Base-by-base conservation (phyloP, 148 eudicot genomes). In the Diospyros kaki region DNA sequence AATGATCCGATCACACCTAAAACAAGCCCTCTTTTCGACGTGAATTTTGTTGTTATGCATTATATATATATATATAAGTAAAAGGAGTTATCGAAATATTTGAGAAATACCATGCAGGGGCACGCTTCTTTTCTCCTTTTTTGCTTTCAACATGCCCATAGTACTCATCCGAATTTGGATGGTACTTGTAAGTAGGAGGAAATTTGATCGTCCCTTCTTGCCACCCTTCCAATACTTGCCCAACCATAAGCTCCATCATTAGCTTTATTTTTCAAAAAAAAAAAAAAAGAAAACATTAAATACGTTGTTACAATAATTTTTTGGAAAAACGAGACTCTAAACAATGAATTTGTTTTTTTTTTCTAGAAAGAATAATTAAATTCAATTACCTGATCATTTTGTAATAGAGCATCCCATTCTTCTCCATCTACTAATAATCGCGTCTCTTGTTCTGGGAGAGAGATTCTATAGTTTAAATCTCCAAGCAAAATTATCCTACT, bases 131-230 rank as follows among this genome's bases (percentile, higher is more conserved):
- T 67, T 75, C 78, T 3, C 61, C 79, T 64, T 77, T 81, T 42
- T 66, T 81, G 18, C 74, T 69, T 39, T 58, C 68, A 61, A 43
- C 48, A 9, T 69, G 52, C 14, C 85, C 86, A 58, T 76, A 82
- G 61, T 88, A 88, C 42, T 82, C 74, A 64, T 84, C 78, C 1
- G 91, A 86, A 71, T 88, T 86, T 0, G 72, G 79, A 14, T 80
- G 46, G 54, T 83, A 88, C 63, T 88, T 88, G 73, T 88, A 88
- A 13, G 91, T 88, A 0, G 91, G 91, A 15, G 89, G 81, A 53
- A 88, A 88, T 18, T 78, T 69, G 66, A 88, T 84, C 28, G 43
- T 50, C 48, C 86, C 85, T 79, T 88, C 91, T 4, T 84, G 78
- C 91, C 91, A 88, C 5, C 83, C 84, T 81, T 80, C 74, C 41